phyloP scores from a whole-genome alignment of 2,329 filamentous ascomycete species.

The Ophiosphaerella herpotricha region DNA sequence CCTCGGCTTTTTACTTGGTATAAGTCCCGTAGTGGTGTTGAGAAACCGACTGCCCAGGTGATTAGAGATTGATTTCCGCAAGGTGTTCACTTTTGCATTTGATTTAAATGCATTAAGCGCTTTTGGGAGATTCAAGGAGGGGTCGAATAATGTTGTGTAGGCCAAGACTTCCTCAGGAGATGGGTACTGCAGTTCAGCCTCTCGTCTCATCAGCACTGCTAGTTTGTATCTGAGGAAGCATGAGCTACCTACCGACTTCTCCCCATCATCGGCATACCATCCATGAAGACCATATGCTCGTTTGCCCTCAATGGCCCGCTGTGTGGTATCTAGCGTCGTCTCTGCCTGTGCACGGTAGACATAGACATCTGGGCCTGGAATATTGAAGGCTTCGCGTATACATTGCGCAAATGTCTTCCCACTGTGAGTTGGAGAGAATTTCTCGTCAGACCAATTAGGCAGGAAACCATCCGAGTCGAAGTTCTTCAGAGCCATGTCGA shows the following conservation, averaged over 20 bases:
- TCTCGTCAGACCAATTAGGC: constrained; percentile 48
- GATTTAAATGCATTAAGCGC: constrained; percentile 66
- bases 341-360: constrained; percentile 57
- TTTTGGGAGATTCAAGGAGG: constrained; percentile 63
- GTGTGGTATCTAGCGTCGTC: constrained; percentile 56
- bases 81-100: constrained; percentile 68
- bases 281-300: constrained; percentile 53
- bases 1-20: constrained; percentile 49
- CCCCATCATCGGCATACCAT: constrained; percentile 55
- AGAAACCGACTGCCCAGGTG: constrained; percentile 61
- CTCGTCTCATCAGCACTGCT: neutral
- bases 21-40: constrained; percentile 40
- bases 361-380: constrained; percentile 53
- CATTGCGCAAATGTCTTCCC: constrained; percentile 48
- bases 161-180: constrained; percentile 62
- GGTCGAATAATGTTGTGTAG: constrained; percentile 69
- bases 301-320: constrained; percentile 55
- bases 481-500: constrained; percentile 28
- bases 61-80: constrained; percentile 61
- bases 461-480: constrained; percentile 56
- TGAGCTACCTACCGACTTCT: constrained; percentile 36
- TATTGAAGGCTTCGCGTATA: constrained; percentile 54
- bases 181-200: constrained; percentile 28
- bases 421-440: constrained; percentile 29
- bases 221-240: neutral